Evolutionary conservation across 163 green algal genomes (phyloP), one percentile per base, ranked within the genome.

Genomic region (Scenedesmus sp.): DNA sequence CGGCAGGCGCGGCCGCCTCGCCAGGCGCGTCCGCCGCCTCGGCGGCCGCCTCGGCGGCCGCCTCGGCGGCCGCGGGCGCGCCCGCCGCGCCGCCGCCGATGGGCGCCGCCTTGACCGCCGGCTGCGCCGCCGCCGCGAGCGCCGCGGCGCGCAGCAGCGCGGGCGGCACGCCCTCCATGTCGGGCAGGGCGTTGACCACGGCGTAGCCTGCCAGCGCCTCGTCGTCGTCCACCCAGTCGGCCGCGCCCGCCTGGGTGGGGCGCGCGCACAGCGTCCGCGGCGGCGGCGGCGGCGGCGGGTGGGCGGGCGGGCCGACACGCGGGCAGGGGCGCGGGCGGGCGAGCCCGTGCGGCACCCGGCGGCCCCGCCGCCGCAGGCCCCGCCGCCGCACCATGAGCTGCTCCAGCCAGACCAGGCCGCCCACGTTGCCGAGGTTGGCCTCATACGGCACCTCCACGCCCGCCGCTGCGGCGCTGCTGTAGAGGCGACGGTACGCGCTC

Each of bases 181-280:
- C 85, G 1, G 85, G 85, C 60, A 89, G 75, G 0, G 85, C 82
- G 58, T 89, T 89, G 29, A 89, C 74, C 0, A 82, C 50, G 2
- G 82, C 70, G 70, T 81, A 89, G 53, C 85, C 51, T 51, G 24
- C 63, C 64, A 48, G 66, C n/a, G 74, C 60, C n/a, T 34, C 67
- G 15, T 83, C 85, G 51, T 86, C 82, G 22, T 89, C 85, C 36
- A 83, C 53, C 84, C 84, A 81, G 50, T 81, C 73, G 24, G 73
- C 73, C 39, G 73, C 56, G 53, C 73, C 73, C 17, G 73, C 36
- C 71, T 80, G 71, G 14, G n/a, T 17, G 17, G 18, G 29, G n/a
- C n/a, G n/a, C n/a, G n/a, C n/a, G n/a, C n/a, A n/a, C n/a, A n/a
- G n/a, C n/a, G n/a, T n/a, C n/a, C n/a, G n/a, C n/a, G n/a, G n/a